These are phyloP conservation scores for Pythium periplocum DNA, from an alignment of 352 stramenopile species.

Conservation along the genomic window DNA sequence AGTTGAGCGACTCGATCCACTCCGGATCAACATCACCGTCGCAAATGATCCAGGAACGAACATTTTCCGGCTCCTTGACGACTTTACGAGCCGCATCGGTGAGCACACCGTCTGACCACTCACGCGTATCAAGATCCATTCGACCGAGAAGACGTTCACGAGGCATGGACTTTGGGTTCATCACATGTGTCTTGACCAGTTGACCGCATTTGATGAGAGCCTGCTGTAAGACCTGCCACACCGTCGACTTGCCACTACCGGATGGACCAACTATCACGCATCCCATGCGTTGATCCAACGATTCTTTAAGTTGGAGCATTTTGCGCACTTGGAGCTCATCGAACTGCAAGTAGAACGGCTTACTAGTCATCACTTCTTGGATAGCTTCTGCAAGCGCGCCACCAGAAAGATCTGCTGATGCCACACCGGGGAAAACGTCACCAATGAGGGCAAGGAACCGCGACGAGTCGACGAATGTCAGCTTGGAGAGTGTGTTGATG, in stretches of 20 bases:
- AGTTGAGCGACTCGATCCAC: constrained; percentile 97
- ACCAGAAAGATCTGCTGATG: constrained; percentile 71
- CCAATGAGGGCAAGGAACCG: constrained; percentile 90
- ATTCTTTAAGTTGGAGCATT: constrained; percentile 95
- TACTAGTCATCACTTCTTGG: constrained; percentile 84
- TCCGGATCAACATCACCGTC: constrained; percentile 95
- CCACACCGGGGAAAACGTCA: constrained; percentile 91
- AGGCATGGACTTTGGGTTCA: constrained; percentile 96
- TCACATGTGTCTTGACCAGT: constrained; percentile 91
- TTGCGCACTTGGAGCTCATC: constrained; percentile 92
- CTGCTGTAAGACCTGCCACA: constrained; percentile 92
- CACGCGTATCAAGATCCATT: constrained; percentile 94
- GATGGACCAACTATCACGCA: constrained; percentile 93
- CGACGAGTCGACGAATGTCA: constrained; percentile 89
- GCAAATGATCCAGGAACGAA: constrained; percentile 94
- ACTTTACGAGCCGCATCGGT: constrained; percentile 89
- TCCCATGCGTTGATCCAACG: constrained; percentile 92
- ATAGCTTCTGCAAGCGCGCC: constrained; percentile 85
- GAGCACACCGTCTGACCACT: constrained; percentile 95
- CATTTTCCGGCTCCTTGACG: constrained; percentile 85
- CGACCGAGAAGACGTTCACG: constrained; percentile 86
- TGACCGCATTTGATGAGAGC: constrained; percentile 82
- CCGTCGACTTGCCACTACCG: constrained; percentile 90
- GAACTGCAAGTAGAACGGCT: constrained; percentile 83
- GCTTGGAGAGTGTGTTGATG: constrained; percentile 95